Evolutionary conservation across 208 protist genomes (phyloP), one percentile per base, ranked within the genome.

Genomic region (Leishmania tarentolae): DNA sequence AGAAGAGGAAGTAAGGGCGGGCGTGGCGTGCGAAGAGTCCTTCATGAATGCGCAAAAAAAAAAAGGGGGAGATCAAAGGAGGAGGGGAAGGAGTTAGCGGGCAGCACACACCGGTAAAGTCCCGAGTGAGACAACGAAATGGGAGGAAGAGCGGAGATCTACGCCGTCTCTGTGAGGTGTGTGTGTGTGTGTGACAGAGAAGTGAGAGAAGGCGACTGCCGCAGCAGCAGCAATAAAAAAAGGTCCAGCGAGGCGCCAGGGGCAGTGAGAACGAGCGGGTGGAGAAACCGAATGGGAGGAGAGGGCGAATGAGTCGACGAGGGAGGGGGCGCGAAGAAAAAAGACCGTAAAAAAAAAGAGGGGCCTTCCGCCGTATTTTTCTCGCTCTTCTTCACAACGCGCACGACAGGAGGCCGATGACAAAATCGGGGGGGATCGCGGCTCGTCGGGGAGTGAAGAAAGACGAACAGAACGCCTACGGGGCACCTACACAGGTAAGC

Each of bases 31-130:
- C 24, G 50, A 46, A 44, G 71, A 53, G 31, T 68, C 56, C 2
- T 71, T 80, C 80, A 84, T 84, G 50, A 72, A 68, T 50, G 63
- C 46, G 70, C 35, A 24, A 24, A 31, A 52, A 11, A 35, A 19
- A 47, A 4, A 31, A 76, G 15, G 31, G 40, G 57, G 40, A 0
- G 9, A 31, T n/a, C 35, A 13, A 75, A 21, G 4, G 50, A 24
- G n/a, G 17, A n/a, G 74, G n/a, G 17, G 37, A 46, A 28, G 53
- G 44, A 78, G 74, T 68, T 71, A 1, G n/a, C 40, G 35, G 9
- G 42, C 17, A 24, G 8, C 37, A 71, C 66, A 19, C 37, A 71
- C 9, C 24, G 57, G 57, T 0, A 40, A 8, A 13, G 63, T 35
- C 11, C 15, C 19, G 15, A 35, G 24, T 21, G 31, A 35, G 42